These are phyloP conservation scores for Stemphylium beticola DNA, from an alignment of 2,329 filamentous ascomycete species.

Conservation along the genomic window DNA sequence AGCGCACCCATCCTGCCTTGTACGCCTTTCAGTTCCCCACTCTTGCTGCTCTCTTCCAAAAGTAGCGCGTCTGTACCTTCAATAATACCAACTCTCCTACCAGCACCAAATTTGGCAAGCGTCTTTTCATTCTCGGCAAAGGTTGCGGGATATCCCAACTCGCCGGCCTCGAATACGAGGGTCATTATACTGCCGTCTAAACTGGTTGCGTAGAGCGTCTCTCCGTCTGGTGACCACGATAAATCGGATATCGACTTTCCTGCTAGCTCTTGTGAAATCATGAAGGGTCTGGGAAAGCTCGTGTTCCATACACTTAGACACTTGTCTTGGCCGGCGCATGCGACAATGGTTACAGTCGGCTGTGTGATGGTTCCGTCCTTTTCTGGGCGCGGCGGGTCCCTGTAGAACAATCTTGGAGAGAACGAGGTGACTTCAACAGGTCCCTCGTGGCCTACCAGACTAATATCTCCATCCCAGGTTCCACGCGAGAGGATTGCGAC, in stretches of 20 bases:
- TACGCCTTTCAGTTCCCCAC: slow-evolving; percentile 84
- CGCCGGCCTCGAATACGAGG: slow-evolving; percentile 81
- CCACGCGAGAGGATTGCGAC: slow-evolving; percentile 94
- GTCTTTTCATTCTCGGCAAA: slow-evolving; percentile 91
- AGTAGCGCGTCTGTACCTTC: slow-evolving; percentile 89
- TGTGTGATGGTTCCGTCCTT: slow-evolving; percentile 55
- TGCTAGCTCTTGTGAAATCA: slow-evolving; percentile 87
- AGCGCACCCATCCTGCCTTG: slow-evolving; percentile 97
- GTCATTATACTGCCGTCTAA: slow-evolving; percentile 88
- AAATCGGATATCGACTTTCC: slow-evolving; percentile 93
- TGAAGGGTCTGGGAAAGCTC: slow-evolving; percentile 86
- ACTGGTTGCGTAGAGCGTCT: slow-evolving; percentile 82
- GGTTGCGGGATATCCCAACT: slow-evolving; percentile 86
- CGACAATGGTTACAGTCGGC: slow-evolving; percentile 84
- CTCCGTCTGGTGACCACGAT: slow-evolving; percentile 91
- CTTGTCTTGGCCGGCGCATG: slow-evolving; percentile 96
- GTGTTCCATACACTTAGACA: slow-evolving; percentile 98
- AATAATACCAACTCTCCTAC: slow-evolving; percentile 86
- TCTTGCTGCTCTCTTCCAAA: slow-evolving; percentile 90
- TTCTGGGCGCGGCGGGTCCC: slow-evolving; percentile 65
- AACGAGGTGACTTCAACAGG: slow-evolving; percentile 98
- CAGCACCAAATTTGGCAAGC: slow-evolving; percentile 88
- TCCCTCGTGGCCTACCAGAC: slow-evolving; percentile 94
- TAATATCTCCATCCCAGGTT: slow-evolving; percentile 95
- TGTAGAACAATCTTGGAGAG: slow-evolving; percentile 85